Evolutionary conservation across 805 yeast species (phyloP).

Genomic region (Pichia rugopelliculosa): DNA sequence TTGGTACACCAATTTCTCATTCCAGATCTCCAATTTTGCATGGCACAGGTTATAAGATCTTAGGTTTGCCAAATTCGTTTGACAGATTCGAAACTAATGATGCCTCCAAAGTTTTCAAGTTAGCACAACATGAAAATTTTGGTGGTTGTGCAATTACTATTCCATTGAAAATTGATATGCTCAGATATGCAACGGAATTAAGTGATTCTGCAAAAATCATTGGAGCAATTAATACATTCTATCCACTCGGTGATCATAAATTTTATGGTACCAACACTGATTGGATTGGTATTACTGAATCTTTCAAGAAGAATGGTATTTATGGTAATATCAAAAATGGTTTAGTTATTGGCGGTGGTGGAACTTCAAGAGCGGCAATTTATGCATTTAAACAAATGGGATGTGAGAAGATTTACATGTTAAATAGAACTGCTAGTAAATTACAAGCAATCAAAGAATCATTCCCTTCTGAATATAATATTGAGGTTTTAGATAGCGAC

Average conservation of each 20-base stretch:
- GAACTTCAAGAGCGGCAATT: slow-evolving; percentile 92
- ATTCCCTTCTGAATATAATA: slow-evolving; percentile 53
- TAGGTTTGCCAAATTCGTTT: slow-evolving; percentile 74
- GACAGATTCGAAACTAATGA: slow-evolving; percentile 59
- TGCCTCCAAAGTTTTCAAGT: slow-evolving; percentile 46
- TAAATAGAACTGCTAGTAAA: slow-evolving; percentile 73
- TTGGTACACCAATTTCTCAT: slow-evolving; percentile 77
- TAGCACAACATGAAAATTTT: slow-evolving; percentile 45
- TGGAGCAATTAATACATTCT: slow-evolving; percentile 91
- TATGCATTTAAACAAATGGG: slow-evolving; percentile 79
- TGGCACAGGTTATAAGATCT: slow-evolving; percentile 63
- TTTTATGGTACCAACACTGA: slow-evolving; percentile 89
- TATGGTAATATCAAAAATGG: slow-evolving; percentile 44
- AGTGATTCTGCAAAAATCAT: slow-evolving; percentile 73
- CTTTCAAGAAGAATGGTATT: slow-evolving; percentile 59
- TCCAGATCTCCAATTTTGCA: slow-evolving; percentile 88
- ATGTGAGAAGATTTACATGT: slow-evolving; percentile 63
- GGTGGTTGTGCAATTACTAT: slow-evolving; percentile 97
- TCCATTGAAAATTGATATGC: slow-evolving; percentile 81
- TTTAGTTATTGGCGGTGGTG: slow-evolving; percentile 92
- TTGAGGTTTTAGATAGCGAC: slow-evolving; percentile 46
- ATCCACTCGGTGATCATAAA: slow-evolving; percentile 42
- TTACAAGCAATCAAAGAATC: slow-evolving; percentile 47
- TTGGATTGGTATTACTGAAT: slow-evolving; percentile 79
- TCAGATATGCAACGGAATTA: slow-evolving; percentile 55